Evolutionary conservation across 345 rosid genomes (phyloP).

Genomic region (Durio zibethinus): DNA sequence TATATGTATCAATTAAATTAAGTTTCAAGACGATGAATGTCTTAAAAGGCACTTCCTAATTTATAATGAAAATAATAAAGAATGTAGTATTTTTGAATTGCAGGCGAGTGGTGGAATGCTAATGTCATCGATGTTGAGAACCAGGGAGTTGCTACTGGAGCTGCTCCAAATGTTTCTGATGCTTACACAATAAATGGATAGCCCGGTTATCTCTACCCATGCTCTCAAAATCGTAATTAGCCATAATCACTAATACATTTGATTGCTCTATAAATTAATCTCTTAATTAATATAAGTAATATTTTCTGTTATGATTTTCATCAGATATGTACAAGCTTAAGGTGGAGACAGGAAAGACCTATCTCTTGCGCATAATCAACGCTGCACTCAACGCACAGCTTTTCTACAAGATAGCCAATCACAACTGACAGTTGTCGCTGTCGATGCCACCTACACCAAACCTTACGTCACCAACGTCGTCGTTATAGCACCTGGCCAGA

Average conservation of each 20-base stretch:
- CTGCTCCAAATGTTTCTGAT: neutral
- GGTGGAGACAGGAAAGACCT: conserved; percentile 60
- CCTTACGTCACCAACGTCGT: conserved; percentile 67
- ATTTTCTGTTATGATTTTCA: neutral
- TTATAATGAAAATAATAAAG: neutral
- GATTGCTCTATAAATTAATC: neutral
- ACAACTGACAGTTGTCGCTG: conserved; percentile 65
- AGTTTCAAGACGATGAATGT: neutral
- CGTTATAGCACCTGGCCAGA: conserved; percentile 68
- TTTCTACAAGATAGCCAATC: conserved; percentile 84
- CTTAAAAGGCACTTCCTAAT: neutral
- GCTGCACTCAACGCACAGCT: conserved; percentile 83
- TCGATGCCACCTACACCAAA: conserved; percentile 61
- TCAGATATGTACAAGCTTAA: conserved; percentile 52
- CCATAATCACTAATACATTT: neutral
- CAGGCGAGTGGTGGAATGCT: conserved; percentile 8
- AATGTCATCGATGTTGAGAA: conserved; percentile 3
- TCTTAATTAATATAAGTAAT: too few relatives aligned
- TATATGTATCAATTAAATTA: too few relatives aligned
- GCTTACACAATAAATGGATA: conserved; percentile 3
- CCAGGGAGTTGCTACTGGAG: neutral
- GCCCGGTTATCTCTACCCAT: conserved; percentile 6
- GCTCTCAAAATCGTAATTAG: neutral
- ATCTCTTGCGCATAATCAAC: conserved; percentile 77
- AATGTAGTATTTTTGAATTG: neutral